A percentile compares a stretch with the other conserved stretches of the same genome.
Conservation (phyloP, 1,139 yeast genomes). For the Lodderomyces margitis region DNA sequence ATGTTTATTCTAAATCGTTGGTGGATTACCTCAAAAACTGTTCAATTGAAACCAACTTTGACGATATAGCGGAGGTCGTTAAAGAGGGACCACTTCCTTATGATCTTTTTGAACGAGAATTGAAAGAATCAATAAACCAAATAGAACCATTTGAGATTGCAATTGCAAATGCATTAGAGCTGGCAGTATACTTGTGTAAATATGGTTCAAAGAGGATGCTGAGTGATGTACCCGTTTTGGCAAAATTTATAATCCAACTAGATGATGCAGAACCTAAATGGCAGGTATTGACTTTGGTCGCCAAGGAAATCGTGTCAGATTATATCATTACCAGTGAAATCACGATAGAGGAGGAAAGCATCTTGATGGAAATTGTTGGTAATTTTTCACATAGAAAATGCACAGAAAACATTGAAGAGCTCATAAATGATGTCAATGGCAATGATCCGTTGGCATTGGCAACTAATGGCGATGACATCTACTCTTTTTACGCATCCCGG, state of each 20-base stretch:
- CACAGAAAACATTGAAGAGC: neutral
- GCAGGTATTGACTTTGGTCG: constrained; percentile 13
- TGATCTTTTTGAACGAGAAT: constrained; percentile 13
- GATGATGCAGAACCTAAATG: constrained; percentile 9
- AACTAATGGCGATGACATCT: constrained; percentile 8
- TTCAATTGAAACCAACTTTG: constrained; percentile 16
- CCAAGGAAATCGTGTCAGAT: constrained; percentile 31
- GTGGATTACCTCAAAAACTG: constrained; percentile 17
- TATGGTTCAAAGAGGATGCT: constrained; percentile 9
- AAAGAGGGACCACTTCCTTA: constrained; percentile 15
- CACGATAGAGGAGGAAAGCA: neutral
- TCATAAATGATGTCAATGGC: neutral
- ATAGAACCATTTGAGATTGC: constrained; percentile 25
- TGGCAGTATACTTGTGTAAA: constrained; percentile 34
- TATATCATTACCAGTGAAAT: constrained; percentile 18
- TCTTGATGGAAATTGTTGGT: constrained; percentile 1
- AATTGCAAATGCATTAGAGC: constrained; percentile 46
- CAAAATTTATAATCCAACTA: constrained; percentile 14
- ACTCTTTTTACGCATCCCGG: constrained; percentile 28
- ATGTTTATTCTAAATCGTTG: constrained; percentile 15
- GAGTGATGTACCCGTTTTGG: constrained; percentile 13
- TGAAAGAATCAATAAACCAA: constrained; percentile 15
- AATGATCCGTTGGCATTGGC: neutral
- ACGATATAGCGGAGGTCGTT: constrained; percentile 17
- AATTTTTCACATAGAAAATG: neutral